phyloP scores from a whole-genome alignment of 768 basidiomycete genomes.

The Lentinula guzmanii region DNA sequence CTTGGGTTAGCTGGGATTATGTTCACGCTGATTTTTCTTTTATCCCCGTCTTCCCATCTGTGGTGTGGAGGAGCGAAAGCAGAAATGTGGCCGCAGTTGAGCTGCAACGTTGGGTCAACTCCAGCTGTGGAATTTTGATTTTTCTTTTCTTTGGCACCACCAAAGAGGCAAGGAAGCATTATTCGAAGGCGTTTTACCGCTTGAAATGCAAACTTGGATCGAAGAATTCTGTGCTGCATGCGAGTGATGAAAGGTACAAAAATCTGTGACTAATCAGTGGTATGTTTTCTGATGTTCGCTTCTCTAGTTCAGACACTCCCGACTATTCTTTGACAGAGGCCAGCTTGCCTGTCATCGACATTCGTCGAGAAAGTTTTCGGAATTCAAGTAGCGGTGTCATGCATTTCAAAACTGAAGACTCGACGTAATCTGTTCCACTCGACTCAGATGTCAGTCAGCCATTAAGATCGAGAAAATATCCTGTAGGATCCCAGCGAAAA shows the following conservation, averaged over 20 bases:
- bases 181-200: neutral
- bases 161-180: neutral
- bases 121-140: neutral
- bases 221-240: neutral
- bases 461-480: no score
- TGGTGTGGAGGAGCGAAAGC: neutral
- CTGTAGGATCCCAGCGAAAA: no score
- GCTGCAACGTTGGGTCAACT: neutral
- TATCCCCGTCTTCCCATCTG: slow-evolving; percentile 11
- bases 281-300: neutral
- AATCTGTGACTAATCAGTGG: neutral
- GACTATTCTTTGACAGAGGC: neutral
- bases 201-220: neutral
- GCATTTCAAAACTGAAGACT: neutral
- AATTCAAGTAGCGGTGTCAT: neutral
- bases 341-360: neutral
- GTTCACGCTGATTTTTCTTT: slow-evolving; percentile 27
- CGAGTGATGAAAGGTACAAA: neutral
- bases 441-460: neutral
- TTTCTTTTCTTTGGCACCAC: neutral
- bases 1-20: slow-evolving; percentile 38
- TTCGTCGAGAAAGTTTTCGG: neutral
- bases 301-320: neutral
- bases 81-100: neutral
- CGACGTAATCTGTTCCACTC: neutral